phyloP scores from a whole-genome alignment of 106 monocot genomes.

The Narthecium ossifragum region DNA sequence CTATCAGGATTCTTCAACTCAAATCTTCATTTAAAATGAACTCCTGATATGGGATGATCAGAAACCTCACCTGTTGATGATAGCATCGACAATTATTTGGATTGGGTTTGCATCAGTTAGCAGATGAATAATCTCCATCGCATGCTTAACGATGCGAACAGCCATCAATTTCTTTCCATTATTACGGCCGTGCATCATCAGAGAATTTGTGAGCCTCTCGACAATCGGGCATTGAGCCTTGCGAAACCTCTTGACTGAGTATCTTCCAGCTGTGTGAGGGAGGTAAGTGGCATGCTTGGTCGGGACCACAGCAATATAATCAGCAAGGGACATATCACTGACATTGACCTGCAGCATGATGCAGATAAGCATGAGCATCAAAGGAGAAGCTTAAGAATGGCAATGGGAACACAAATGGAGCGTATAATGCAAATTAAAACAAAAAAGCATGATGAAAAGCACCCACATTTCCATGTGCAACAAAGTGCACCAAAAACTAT shows the following conservation, averaged over 20 bases:
- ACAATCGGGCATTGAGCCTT: slow-evolving; percentile 66
- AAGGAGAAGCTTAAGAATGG: too few species aligned
- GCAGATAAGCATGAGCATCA: too few species aligned
- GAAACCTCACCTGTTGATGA: slow-evolving; percentile 43
- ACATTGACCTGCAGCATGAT: too few species aligned
- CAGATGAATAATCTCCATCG: slow-evolving; percentile 67
- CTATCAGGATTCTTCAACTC: too few species aligned
- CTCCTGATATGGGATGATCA: too few species aligned
- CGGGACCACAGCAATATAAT: slow-evolving; percentile 41
- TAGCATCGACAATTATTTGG: slow-evolving; percentile 52
- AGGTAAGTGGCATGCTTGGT: slow-evolving; percentile 50
- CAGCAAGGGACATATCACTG: slow-evolving; percentile 45
- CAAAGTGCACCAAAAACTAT: too few species aligned
- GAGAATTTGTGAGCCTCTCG: slow-evolving; percentile 60
- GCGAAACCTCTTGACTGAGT: slow-evolving; percentile 52
- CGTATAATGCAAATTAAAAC: neutral
- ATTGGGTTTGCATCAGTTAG: slow-evolving; percentile 54
- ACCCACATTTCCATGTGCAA: too few species aligned
- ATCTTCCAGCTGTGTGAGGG: slow-evolving; percentile 60
- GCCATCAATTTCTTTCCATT: slow-evolving; percentile 60
- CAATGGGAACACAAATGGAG: too few species aligned
- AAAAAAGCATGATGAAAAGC: too few species aligned
- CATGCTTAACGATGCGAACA: slow-evolving; percentile 44
- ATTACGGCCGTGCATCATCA: slow-evolving; percentile 75
- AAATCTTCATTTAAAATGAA: too few species aligned